Evolutionary conservation across 495 filamentous ascomycete species (phyloP).

Genomic region (Geopyxis carbonaria): DNA sequence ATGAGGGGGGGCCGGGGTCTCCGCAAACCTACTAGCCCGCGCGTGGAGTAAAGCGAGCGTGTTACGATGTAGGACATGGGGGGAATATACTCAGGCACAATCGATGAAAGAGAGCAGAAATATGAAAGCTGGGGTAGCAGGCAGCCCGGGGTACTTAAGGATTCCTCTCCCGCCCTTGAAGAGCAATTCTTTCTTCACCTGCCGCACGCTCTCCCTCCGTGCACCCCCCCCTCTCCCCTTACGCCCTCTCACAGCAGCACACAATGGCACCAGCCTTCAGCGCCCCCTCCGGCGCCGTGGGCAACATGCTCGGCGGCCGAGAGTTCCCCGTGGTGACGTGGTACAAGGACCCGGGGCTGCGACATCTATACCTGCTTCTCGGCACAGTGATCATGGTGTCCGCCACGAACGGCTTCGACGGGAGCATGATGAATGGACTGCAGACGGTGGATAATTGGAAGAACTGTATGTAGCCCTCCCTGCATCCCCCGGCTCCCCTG

Average conservation of each 20-base stretch:
- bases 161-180: no score
- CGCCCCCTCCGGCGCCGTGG: slow-evolving; percentile 14
- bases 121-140: no score
- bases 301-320: slow-evolving; percentile 16
- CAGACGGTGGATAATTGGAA: slow-evolving; percentile 33
- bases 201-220: no score
- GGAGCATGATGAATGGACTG: slow-evolving; percentile 37
- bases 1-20: no score
- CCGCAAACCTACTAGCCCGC: no score
- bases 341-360: slow-evolving; percentile 18
- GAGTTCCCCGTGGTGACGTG: slow-evolving; percentile 16
- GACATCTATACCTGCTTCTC: slow-evolving; percentile 17
- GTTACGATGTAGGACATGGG: no score
- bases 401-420: slow-evolving; percentile 25
- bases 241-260: not conserved
- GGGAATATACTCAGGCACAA: no score
- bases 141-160: no score
- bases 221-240: not conserved
- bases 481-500: no score
- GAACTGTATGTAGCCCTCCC: slow-evolving; percentile 29
- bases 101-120: no score
- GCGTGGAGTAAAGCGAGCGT: no score
- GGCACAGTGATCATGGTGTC: slow-evolving; percentile 21
- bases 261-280: slow-evolving; percentile 3
- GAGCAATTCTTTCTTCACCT: no score